Percentiles rank a stretch among this genome's conserved stretches.
Conservation (phyloP, 2,329 filamentous ascomycete genomes). For the Lachnellula cervina region DNA sequence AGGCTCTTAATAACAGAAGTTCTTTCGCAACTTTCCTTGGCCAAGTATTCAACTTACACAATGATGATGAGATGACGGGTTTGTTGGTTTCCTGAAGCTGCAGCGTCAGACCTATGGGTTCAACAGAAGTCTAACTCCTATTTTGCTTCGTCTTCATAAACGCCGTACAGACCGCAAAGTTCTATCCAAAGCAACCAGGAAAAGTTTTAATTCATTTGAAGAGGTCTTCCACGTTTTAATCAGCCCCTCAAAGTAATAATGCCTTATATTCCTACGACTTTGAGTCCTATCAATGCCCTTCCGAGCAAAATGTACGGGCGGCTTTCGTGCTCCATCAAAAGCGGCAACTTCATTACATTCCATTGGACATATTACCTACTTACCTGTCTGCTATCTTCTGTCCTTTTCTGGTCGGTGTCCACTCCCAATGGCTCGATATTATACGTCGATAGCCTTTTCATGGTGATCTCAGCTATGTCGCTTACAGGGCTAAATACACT, state of each 20-base stretch:
- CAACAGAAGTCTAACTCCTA: no score
- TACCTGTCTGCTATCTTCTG: conserved; percentile 47
- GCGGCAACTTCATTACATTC: conserved; percentile 51
- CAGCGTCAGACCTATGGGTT: no score
- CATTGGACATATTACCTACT: conserved; percentile 61
- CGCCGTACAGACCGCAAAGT: no score
- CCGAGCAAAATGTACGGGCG: not conserved
- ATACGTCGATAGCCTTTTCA: conserved; percentile 61
- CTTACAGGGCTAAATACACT: conserved; percentile 61
- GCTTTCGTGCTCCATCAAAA: no score
- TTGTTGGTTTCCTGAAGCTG: no score
- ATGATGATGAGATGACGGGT: no score
- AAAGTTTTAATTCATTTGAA: not conserved
- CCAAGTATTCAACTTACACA: no score
- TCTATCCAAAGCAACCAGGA: not conserved
- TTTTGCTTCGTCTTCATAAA: no score
- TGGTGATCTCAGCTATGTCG: conserved; percentile 60
- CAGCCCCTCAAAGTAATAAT: not conserved
- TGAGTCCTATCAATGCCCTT: not conserved
- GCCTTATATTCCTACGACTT: not conserved
- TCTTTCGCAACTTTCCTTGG: no score
- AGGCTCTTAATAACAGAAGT: no score
- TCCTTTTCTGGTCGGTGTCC: conserved; percentile 56
- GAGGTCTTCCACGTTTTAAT: not conserved
- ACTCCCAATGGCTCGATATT: conserved; percentile 44